These are phyloP conservation scores for Calocybe gambosa DNA, from an alignment of 1,284 basidiomycete species.

Conservation along the genomic window DNA sequence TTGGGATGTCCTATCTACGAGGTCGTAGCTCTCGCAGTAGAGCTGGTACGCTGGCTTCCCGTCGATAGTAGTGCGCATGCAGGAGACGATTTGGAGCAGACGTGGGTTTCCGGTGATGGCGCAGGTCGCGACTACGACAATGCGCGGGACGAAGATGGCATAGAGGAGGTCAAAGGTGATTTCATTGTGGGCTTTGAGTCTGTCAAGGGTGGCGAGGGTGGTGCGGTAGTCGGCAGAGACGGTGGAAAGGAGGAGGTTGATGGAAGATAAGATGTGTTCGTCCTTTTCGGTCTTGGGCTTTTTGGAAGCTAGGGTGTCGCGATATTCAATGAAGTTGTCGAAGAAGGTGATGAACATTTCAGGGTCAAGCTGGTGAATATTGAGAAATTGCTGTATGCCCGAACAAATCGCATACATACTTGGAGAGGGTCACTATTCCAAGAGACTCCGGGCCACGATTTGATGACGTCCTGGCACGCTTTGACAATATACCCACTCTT, in stretches of 20 bases:
- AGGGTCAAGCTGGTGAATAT: conserved; percentile 38
- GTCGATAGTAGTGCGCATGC: conserved; percentile 27
- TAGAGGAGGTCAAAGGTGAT: conserved; percentile 52
- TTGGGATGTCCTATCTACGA: conserved; percentile 29
- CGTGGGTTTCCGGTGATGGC: conserved; percentile 47
- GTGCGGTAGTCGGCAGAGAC: conserved; percentile 41
- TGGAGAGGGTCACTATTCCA: conserved; percentile 50
- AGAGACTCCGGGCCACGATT: conserved; percentile 46
- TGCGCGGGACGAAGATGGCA: conserved; percentile 45
- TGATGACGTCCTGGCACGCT: conserved; percentile 48
- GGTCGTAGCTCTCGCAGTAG: conserved; percentile 41
- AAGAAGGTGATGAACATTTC: conserved; percentile 50
- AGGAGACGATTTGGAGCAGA: conserved; percentile 37
- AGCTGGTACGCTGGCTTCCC: conserved; percentile 33
- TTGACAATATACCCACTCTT: conserved; percentile 51
- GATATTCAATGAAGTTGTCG: conserved; percentile 37
- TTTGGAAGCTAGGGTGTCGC: conserved; percentile 31
- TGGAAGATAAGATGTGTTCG: conserved; percentile 31
- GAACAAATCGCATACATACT: too few species aligned
- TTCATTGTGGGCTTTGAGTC: conserved; percentile 43
- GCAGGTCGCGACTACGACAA: conserved; percentile 42
- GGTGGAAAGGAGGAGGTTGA: conserved; percentile 41
- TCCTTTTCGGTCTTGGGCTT: conserved; percentile 33
- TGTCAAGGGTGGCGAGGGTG: conserved; percentile 38
- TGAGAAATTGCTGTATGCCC: too few species aligned